A percentile compares a stretch with the other conserved stretches of the same genome.
These are phyloP conservation scores for Nitzschia sp. DNA, from an alignment of 108 stramenopile genomes.

Conservation along the genomic window DNA sequence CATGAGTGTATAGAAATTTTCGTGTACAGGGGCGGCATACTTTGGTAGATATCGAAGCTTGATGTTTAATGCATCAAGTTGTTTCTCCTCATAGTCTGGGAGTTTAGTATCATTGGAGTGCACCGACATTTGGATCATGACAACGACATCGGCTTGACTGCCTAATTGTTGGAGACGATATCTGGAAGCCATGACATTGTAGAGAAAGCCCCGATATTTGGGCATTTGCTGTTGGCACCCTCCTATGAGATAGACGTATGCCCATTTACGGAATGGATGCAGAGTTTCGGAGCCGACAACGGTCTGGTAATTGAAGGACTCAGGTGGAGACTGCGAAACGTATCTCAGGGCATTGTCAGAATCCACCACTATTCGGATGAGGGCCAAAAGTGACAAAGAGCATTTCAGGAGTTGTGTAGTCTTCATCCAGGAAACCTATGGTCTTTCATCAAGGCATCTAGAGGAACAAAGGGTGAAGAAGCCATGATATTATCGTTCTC, in stretches of 20 bases:
- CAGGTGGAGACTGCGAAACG: too few species aligned
- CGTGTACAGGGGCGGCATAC: slow-evolving; percentile 17
- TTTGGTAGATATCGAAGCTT: neutral
- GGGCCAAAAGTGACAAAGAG: too few species aligned
- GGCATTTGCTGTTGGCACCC: slow-evolving; percentile 27
- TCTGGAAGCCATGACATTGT: slow-evolving; percentile 17
- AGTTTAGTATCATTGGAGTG: neutral
- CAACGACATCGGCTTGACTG: slow-evolving; percentile 26
- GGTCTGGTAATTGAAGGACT: too few species aligned
- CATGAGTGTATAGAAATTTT: slow-evolving; percentile 31
- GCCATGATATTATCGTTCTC: too few species aligned
- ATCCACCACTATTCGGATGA: too few species aligned
- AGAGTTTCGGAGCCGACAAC: too few species aligned
- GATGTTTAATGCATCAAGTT: neutral
- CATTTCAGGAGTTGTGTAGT: too few species aligned
- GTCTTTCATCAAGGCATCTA: too few species aligned
- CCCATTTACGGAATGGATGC: slow-evolving; percentile 12
- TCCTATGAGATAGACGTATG: slow-evolving; percentile 42
- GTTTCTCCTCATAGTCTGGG: neutral
- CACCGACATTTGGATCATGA: slow-evolving; percentile 28
- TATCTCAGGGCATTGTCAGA: too few species aligned
- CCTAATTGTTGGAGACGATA: slow-evolving; percentile 16
- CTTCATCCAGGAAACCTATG: too few species aligned
- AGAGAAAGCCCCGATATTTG: slow-evolving; percentile 30
- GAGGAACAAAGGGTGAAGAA: too few species aligned